Base-by-base conservation (phyloP, 495 filamentous ascomycete species). In the Annulohypoxylon maeteangense region DNA sequence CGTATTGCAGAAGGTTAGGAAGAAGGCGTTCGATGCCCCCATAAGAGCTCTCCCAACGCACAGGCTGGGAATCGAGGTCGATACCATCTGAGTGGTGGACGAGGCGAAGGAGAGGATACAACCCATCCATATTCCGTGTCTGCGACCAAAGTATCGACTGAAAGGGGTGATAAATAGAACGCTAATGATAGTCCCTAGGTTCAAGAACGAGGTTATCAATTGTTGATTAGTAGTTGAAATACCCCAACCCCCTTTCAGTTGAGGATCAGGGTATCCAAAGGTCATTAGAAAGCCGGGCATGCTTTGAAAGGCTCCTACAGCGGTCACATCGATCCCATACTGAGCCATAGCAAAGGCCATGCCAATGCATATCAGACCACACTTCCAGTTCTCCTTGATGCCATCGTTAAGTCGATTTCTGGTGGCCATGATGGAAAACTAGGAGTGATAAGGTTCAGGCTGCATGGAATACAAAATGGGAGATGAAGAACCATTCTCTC, bases 1-100 rank as follows among this genome's bases (percentile, higher is more conserved):
- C 8, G 82, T 67, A 42, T 84, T 80, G 0, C 81, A 80, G 66
- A 84, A 84, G 10, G 83, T 83, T 65, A 85, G 78, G 65, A 81
- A 78, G 68, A 82, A 80, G n/a, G 78, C 81, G 60, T 84, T 82
- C 7, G 80, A 80, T 8, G 81, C 61, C 7, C 82, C 83, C 54
- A 84, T 78, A n/a, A 85, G 56, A 7, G 82, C 68, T 40, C 82
- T 74, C 2, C 81, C 83, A 47, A 76, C 80, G 60, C 82, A 84
- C 8, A 85, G 23, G 22, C 73, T 81, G 2, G 76, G 74, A 20
- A 80, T 71, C 14, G 59, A 79, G 22, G 69, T 77, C 10, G 80
- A 78, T 4, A 56, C 78, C 54, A 84, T 83, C 78, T 84, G 83
- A 42, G 81, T 56, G 6, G 80, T 70, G 22, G 78, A 79, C 1